Evolutionary conservation across 768 basidiomycete species (phyloP), one percentile per base, ranked within the genome.

Genomic region (Trametopsis cervina): DNA sequence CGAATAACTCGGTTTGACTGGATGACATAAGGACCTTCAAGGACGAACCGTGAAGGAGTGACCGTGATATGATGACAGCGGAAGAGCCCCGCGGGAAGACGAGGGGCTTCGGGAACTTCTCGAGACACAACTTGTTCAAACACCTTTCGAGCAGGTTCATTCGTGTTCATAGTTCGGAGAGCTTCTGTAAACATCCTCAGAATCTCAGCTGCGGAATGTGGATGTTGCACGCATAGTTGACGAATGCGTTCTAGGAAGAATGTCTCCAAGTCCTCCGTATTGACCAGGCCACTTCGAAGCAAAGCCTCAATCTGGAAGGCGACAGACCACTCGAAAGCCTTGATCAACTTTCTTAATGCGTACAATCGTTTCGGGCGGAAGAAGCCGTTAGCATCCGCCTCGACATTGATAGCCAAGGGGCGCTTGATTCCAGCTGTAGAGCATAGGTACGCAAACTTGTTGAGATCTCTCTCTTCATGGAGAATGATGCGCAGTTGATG

Each of bases 1-100:
- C 90, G 81, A 51, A 94, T 82, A 44, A 91, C 77, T 0, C 86
- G 77, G 51, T 94, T 94, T 3, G 87, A 86, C 55, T 90, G 83
- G 21, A 77, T 76, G 0, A 79, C 60, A 49, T 80, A 83, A 1
- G 89, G 89, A 0, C 89, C 89, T 66, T 89, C 87, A 6, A 91
- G 64, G 10, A 87, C 64, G 47, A 84, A 66, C 18, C 84, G 75
- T 7, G 84, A 86, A 0, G 89, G 89, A 0, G 86, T 86, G 33
- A 89, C 75, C 0, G 82, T 86, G 40, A 85, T 78, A 54, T 87
- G 85, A 40, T 79, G 80, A 54, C 85, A 89, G n/a, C 70, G 69
- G 56, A 88, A 82, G 17, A 69, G 66, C 4, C 75, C 69, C 10
- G 59, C 42, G 13, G 68, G 59, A 2, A 46, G 68, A 47, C 2